Conservation (phyloP, 192 early-diverging fungal species). For the Tieghemiomyces parasiticus region DNA sequence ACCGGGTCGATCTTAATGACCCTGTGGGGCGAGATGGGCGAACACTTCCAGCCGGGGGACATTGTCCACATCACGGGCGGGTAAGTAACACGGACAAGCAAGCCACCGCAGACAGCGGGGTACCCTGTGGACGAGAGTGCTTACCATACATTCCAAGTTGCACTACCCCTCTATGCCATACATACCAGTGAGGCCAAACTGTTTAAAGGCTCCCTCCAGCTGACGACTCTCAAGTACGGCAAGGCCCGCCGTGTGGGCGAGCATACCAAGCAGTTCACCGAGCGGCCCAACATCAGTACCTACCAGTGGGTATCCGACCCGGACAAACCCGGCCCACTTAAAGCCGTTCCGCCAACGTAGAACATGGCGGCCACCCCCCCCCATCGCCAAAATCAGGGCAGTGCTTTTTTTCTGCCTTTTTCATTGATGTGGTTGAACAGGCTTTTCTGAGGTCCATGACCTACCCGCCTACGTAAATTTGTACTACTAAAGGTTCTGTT, state of each 20-base stretch:
- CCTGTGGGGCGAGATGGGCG: slow-evolving; percentile 37
- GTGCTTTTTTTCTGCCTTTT: not conserved
- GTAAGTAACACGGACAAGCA: not conserved
- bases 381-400: no score
- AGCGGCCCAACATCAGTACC: slow-evolving; percentile 28
- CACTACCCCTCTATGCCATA: no score
- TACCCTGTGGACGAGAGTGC: no score
- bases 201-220: slow-evolving; percentile 34
- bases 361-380: not conserved
- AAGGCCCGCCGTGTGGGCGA: slow-evolving; percentile 43
- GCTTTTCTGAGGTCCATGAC: not conserved
- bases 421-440: not conserved
- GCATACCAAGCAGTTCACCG: slow-evolving; percentile 24
- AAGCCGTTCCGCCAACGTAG: not conserved
- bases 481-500: no score
- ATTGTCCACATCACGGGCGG: slow-evolving; percentile 36
- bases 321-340: slow-evolving; percentile 2
- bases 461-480: no score
- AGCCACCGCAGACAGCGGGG: no score
- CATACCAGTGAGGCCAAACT: slow-evolving; percentile 32
- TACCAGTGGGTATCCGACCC: slow-evolving; percentile 27
- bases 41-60: slow-evolving; percentile 36
- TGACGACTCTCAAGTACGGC: slow-evolving; percentile 32
- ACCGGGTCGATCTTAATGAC: slow-evolving; percentile 40
- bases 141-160: no score